phyloP scores from a whole-genome alignment of 352 stramenopile genomes.

The Phytophthora brassicae region DNA sequence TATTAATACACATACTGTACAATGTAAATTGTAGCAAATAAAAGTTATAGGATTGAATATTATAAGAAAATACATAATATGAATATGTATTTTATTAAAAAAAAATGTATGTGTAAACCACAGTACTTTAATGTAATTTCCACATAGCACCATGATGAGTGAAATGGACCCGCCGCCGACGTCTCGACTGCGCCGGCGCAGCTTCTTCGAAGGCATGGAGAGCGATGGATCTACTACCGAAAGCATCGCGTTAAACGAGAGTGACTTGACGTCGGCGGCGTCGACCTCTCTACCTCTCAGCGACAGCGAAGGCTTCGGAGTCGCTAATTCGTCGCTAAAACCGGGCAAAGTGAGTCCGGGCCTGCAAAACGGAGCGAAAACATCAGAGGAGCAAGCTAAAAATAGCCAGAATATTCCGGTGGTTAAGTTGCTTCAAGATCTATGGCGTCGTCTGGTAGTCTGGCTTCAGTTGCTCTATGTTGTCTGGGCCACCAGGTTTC shows the following conservation, averaged over 20 bases:
- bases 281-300: background rate
- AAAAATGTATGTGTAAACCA: background rate
- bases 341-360: slow-evolving; percentile 15
- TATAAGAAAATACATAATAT: background rate
- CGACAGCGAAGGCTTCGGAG: slow-evolving; percentile 20
- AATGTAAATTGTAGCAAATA: too few species aligned
- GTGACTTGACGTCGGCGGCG: slow-evolving; percentile 26
- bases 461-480: slow-evolving; percentile 31
- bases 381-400: slow-evolving; percentile 10
- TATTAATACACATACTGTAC: too few species aligned
- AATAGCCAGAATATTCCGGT: background rate
- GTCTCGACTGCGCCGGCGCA: slow-evolving; percentile 61
- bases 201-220: slow-evolving; percentile 72
- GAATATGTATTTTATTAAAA: too few species aligned
- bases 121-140: background rate
- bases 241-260: slow-evolving; percentile 33
- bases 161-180: slow-evolving; percentile 50
- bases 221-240: slow-evolving; percentile 36
- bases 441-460: slow-evolving; percentile 6
- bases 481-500: slow-evolving; percentile 26
- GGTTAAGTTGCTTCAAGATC: slow-evolving; percentile 19
- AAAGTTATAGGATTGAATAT: too few species aligned
- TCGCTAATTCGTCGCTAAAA: slow-evolving; percentile 21
- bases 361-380: slow-evolving; percentile 23
- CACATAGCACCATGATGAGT: slow-evolving; percentile 39